phyloP scores from a whole-genome alignment of 1,284 basidiomycete species.

The Rhodotorula glutinis region DNA sequence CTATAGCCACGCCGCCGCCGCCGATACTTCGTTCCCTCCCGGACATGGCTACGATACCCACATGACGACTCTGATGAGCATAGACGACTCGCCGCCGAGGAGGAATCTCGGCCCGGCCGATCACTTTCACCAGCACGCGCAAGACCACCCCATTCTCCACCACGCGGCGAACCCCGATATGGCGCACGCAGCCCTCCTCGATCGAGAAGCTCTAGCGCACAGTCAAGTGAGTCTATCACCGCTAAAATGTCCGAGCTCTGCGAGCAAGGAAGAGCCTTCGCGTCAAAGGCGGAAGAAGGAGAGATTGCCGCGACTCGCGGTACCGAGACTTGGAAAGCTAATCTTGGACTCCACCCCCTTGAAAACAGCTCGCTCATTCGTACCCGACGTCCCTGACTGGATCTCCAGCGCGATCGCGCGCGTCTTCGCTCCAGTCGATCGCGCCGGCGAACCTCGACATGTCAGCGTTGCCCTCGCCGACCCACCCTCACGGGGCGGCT shows the following conservation, averaged over 20 bases:
- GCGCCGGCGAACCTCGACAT: constrained; percentile 12
- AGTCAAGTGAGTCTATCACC: neutral
- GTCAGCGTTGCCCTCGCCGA: constrained; percentile 19
- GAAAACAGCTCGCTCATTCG: neutral
- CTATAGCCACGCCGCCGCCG: neutral
- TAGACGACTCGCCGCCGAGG: neutral
- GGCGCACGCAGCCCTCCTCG: neutral
- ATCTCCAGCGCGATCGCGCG: constrained; percentile 25
- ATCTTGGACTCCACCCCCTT: neutral
- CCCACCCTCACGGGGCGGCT: constrained; percentile 15
- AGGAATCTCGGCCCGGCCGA: constrained; percentile 5
- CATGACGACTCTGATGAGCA: neutral
- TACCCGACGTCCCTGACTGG: constrained; percentile 16
- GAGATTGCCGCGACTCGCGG: no score
- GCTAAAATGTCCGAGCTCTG: neutral
- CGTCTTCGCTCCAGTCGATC: constrained; percentile 15
- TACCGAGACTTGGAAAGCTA: no score
- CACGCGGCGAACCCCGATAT: neutral
- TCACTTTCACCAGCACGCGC: constrained; percentile 3
- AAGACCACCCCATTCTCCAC: neutral
- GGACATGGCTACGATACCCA: neutral
- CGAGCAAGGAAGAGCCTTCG: no score
- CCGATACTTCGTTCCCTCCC: neutral
- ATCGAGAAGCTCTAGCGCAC: neutral
- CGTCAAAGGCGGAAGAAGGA: neutral